Conservation (phyloP, 345 rosid genomes). For the Gossypium herbaceum region DNA sequence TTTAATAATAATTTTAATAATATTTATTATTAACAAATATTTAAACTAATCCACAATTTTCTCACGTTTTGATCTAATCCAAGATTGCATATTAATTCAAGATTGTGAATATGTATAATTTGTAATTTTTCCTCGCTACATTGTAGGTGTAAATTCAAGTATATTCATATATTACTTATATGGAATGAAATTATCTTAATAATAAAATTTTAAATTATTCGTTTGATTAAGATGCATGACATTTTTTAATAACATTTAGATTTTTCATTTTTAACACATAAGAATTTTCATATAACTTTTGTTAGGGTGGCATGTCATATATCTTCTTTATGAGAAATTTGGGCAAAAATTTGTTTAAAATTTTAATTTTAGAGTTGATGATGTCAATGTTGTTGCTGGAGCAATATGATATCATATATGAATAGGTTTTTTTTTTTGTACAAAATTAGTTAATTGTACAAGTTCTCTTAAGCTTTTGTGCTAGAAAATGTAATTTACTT, state of each 20-base stretch:
- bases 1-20: too few species aligned
- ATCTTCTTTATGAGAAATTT: not conserved
- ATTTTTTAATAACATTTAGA: not conserved
- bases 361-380: not conserved
- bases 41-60: too few species aligned
- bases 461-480: not conserved
- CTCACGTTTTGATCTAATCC: too few species aligned
- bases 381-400: not conserved
- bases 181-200: too few species aligned
- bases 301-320: not conserved
- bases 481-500: not conserved
- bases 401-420: not conserved
- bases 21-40: too few species aligned
- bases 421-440: not conserved
- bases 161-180: too few species aligned
- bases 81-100: too few species aligned
- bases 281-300: not conserved
- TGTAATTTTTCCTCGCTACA: too few species aligned
- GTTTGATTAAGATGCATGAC: not conserved
- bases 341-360: not conserved
- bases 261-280: not conserved
- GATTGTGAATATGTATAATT: too few species aligned
- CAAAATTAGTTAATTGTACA: not conserved
- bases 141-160: too few species aligned
- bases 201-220: not conserved